Conservation (phyloP, 352 stramenopile genomes). For the Globisporangium nodosum region DNA sequence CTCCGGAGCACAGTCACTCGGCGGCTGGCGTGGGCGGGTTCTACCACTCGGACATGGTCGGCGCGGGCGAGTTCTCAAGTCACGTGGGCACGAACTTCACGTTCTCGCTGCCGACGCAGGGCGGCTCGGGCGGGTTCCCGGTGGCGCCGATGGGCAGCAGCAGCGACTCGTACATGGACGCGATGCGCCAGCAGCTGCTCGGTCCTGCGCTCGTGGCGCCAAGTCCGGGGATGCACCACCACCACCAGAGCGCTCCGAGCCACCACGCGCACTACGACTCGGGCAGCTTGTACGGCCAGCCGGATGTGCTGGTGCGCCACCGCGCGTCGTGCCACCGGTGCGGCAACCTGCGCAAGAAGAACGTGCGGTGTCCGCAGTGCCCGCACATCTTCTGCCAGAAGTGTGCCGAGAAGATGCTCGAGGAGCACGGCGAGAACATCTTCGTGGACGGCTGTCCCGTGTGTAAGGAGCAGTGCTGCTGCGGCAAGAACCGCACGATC, state of each 20-base stretch:
- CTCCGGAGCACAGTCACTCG: constrained; percentile 19
- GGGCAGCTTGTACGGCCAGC: constrained; percentile 3
- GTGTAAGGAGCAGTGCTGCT: constrained; percentile 87
- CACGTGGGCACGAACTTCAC: constrained; percentile 16
- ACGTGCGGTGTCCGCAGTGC: constrained; percentile 72
- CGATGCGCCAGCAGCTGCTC: constrained; percentile 14
- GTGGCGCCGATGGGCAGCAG: constrained; percentile 3
- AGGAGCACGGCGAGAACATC: constrained; percentile 73
- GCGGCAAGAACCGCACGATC: constrained; percentile 77
- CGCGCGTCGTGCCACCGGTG: constrained; percentile 84
- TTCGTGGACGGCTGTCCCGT: constrained; percentile 81
- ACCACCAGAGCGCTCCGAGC: not conserved
- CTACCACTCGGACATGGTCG: constrained; percentile 17
- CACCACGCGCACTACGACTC: not conserved
- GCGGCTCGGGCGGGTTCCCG: constrained; percentile 1
- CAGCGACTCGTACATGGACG: constrained; percentile 16
- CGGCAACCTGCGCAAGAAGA: constrained; percentile 87
- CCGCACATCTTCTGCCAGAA: constrained; percentile 89
- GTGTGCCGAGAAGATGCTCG: constrained; percentile 85
- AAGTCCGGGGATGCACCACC: not conserved
- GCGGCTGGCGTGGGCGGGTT: constrained; percentile 5
- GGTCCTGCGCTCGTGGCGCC: constrained; percentile 2
- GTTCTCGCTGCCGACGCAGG: constrained; percentile 12
- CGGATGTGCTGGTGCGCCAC: constrained; percentile 55
- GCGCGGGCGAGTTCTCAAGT: constrained; percentile 13